Percentiles rank a stretch among this genome's conserved stretches.
Evolutionary conservation across 2,329 filamentous ascomycete genomes (phyloP).

Genomic region (Ophiostoma novo-ulmi): DNA sequence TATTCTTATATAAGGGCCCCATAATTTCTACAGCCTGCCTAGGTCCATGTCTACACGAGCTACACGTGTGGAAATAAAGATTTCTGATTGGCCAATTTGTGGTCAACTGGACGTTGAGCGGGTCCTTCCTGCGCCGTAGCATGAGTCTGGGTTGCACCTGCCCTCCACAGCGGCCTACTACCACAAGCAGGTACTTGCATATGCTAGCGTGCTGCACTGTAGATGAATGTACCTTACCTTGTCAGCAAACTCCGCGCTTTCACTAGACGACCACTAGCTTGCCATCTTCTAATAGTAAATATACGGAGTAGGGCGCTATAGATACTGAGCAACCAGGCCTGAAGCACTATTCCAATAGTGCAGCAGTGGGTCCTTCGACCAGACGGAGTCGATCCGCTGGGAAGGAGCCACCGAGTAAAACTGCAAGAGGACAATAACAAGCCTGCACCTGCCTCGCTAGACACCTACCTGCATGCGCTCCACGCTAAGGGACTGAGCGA

Average conservation of each 20-base stretch:
- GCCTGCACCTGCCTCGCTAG: neutral
- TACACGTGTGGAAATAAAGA: constrained; percentile 1
- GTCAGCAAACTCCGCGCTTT: neutral
- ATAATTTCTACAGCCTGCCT: neutral
- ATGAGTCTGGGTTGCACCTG: neutral
- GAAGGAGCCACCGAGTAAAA: constrained; percentile 11
- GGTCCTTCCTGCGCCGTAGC: neutral
- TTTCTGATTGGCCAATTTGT: neutral
- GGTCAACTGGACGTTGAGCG: neutral
- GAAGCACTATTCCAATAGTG: neutral
- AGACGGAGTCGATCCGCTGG: constrained; percentile 8
- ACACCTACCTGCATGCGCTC: no score
- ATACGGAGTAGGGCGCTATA: neutral
- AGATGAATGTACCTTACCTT: neutral
- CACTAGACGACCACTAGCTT: constrained; percentile 7
- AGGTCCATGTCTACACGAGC: neutral
- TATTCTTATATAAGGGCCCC: neutral
- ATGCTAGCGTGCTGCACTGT: neutral
- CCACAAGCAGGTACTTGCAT: constrained; percentile 1
- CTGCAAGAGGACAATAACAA: constrained; percentile 6
- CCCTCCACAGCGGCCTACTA: constrained; percentile 14
- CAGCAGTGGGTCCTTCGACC: neutral
- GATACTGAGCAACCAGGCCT: neutral
- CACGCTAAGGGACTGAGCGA: neutral
- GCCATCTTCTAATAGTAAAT: neutral